Conservation (phyloP, 2,329 filamentous ascomycete genomes). For the Emydomyces testavorans region DNA sequence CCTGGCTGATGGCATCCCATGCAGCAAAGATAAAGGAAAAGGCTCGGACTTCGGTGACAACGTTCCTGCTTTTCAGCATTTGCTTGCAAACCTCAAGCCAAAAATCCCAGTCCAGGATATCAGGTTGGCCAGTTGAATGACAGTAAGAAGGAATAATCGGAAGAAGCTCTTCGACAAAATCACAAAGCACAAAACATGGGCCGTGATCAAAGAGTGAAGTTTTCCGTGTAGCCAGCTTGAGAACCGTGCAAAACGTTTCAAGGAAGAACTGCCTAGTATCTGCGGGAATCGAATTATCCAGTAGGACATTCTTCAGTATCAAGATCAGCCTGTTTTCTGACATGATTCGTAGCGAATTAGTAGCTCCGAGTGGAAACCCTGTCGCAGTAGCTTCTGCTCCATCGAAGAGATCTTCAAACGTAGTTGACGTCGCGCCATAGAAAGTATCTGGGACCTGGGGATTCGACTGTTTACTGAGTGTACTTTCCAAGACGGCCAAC, state of each 20-base stretch:
- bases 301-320: slow-evolving; percentile 68
- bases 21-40: slow-evolving; percentile 69
- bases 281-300: slow-evolving; percentile 46
- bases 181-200: slow-evolving; percentile 80
- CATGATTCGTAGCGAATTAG: slow-evolving; percentile 67
- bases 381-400: slow-evolving; percentile 56
- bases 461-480: slow-evolving; percentile 59
- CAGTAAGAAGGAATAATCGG: slow-evolving; percentile 53
- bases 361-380: slow-evolving; percentile 51
- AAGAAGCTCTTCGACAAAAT: slow-evolving; percentile 75
- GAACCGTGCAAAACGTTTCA: slow-evolving; percentile 58
- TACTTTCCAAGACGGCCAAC: slow-evolving; percentile 66
- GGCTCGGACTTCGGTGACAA: slow-evolving; percentile 76
- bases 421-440: slow-evolving; percentile 42
- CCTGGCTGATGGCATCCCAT: slow-evolving; percentile 61
- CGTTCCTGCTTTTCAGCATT: slow-evolving; percentile 74
- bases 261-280: slow-evolving; percentile 58
- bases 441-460: slow-evolving; percentile 38
- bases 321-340: slow-evolving; percentile 79
- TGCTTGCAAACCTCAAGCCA: slow-evolving; percentile 71
- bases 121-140: slow-evolving; percentile 35
- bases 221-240: slow-evolving; percentile 61
- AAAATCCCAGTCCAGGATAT: slow-evolving; percentile 65
- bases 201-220: slow-evolving; percentile 72
- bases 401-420: slow-evolving; percentile 55